Base-by-base conservation (phyloP, 2,329 filamentous ascomycete genomes). In the Hirsutella rhossiliensis region DNA sequence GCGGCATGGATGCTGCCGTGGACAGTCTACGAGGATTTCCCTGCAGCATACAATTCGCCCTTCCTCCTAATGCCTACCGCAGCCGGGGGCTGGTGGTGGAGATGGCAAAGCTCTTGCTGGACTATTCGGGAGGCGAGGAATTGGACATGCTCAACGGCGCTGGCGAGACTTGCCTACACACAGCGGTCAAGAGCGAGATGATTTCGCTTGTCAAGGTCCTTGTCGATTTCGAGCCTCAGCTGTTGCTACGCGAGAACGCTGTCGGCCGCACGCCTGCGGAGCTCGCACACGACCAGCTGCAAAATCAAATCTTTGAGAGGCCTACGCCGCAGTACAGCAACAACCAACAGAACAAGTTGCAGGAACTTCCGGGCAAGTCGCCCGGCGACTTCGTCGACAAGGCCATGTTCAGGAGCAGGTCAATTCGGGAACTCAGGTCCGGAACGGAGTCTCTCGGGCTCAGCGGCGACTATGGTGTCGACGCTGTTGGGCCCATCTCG, bases 181-280 rank as follows among this genome's bases (percentile, higher is more conserved):
- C 67, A 0, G 68, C 73, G 11, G 68, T 79, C 18, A 56, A 62
- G 44, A 56, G 60, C 8, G 53, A 61, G 12, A 50, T 62, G 31
- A 50, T 65, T 8, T 56, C 54, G 31, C 51, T 72, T 1, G 52
- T 65, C 34, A 60, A 65, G 13, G 54, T 65, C 3, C 53, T 84
- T 3, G 61, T 88, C 11, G 63, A 73, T 11, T 65, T 65, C 50
- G 68, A 75, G 17, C 75, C 81, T 0, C 67, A 69, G 23, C 66
- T 88, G 2, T 63, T 87, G 0, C 72, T 76, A 51, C 75, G 80
- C 19, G 87, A 92, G 58, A 89, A 89, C 51, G 77, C 84, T 0
- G 84, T 84, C 0, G 87, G 87, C 2, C 72, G 76, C 15, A 92
- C 85, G 0, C 82, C 86, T 0, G 69, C 73, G 27, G 85, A 92